A percentile compares a stretch with the other conserved stretches of the same genome.
Conservation (phyloP, 495 filamentous ascomycete species). For the Hypoxylon cercidicola region DNA sequence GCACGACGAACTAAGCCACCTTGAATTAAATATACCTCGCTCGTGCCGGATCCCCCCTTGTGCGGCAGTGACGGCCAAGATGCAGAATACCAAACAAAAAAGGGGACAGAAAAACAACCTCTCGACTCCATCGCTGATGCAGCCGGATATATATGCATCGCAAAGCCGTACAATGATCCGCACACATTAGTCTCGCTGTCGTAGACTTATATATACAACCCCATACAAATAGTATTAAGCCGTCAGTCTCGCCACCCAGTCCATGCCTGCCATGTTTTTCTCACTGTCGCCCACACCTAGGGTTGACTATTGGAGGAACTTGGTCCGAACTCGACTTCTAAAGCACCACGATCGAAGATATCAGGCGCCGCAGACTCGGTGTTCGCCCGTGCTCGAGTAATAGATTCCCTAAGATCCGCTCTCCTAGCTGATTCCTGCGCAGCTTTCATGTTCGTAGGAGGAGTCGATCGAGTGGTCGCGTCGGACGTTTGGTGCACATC, state of each 20-base stretch:
- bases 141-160: slow-evolving; percentile 39
- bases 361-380: slow-evolving; percentile 34
- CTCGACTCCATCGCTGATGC: slow-evolving; percentile 45
- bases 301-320: slow-evolving; percentile 37
- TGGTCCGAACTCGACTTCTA: slow-evolving; percentile 36
- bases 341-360: neutral
- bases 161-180: slow-evolving; percentile 29
- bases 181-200: slow-evolving; percentile 13
- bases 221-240: slow-evolving; percentile 2
- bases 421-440: slow-evolving; percentile 43
- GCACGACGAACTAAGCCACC: no score
- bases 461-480: slow-evolving; percentile 9
- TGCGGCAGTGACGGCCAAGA: slow-evolving; percentile 19
- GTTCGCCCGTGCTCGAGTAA: slow-evolving; percentile 20
- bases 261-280: neutral
- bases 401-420: slow-evolving; percentile 35
- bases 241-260: neutral
- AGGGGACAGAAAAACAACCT: slow-evolving; percentile 1
- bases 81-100: slow-evolving; percentile 16
- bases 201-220: slow-evolving; percentile 23
- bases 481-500: slow-evolving; percentile 2
- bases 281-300: slow-evolving; percentile 12
- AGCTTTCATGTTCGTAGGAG: slow-evolving; percentile 30
- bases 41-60: neutral
- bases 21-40: no score